Evolutionary conservation across 305 asterid genomes (phyloP), one percentile per base, ranked within the genome.

Genomic region (Rubia occidens): DNA sequence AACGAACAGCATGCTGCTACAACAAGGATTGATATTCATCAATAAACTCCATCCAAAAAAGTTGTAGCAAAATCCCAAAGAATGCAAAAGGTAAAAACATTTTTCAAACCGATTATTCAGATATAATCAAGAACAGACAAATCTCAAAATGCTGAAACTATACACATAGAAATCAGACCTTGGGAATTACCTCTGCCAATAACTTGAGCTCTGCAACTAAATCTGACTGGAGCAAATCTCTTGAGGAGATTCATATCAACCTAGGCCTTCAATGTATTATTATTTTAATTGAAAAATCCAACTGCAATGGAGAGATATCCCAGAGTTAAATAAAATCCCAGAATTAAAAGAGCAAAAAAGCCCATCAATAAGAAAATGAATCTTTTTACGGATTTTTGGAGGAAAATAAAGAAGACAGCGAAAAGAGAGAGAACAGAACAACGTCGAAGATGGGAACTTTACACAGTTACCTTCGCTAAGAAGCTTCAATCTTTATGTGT

Each of bases 181-280:
- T 8, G 37, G n/a, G 9, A 29, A 44, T 58, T 72, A 72, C 74
- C 77, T 72, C 59, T 68, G 39, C 42, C 29, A 11, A 82, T 76
- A 61, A 84, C 77, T 67, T 78, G 82, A 69, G 80, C 82, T 66
- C 78, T 67, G 55, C 51, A 64, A 71, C 79, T 80, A 68, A 67
- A 15, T 39, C 72, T 79, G 75, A 76, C n/a, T 79, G 76, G 81
- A 78, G 59, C 76, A 75, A 84, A 62, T 67, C 75, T 85, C 75
- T 76, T 88, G 82, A 83, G 68, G 47, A 84, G 40, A 77, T 83
- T 84, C 91, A 86, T 85, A 81, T 61, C 78, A 70, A 72, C 45
- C 64, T 75, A 47, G 70, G 39, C 18, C 35, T 69, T 77, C 72
- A 73, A 70, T 74, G 58, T 68, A 26, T 70, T 75, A 61, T 68